These are phyloP conservation scores for Echites panduratus DNA, from an alignment of 257 asterid genomes.

Conservation along the genomic window DNA sequence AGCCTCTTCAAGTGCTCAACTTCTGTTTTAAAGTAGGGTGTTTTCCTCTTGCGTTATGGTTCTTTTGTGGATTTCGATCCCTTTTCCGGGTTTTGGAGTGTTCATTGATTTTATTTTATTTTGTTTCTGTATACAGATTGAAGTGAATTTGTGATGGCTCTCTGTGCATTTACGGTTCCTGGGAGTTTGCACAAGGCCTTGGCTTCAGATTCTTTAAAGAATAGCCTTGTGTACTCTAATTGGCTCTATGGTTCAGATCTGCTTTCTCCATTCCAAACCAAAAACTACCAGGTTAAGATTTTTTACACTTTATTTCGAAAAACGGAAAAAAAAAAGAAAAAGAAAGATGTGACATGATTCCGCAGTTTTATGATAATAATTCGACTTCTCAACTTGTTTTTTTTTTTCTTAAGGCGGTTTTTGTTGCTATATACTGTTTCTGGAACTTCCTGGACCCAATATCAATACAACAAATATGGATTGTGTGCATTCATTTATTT, in stretches of 20 bases:
- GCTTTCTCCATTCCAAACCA: slow-evolving; percentile 31
- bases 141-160: slow-evolving; percentile 40
- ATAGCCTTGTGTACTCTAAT: slow-evolving; percentile 26
- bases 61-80: not conserved
- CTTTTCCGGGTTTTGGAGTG: slow-evolving; percentile 12
- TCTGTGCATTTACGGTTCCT: slow-evolving; percentile 51
- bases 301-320: not conserved
- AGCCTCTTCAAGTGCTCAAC: not conserved
- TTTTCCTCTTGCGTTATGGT: not conserved
- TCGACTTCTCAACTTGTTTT: not conserved
- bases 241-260: slow-evolving; percentile 54
- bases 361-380: not conserved
- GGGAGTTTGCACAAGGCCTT: slow-evolving; percentile 43
- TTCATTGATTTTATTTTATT: not conserved
- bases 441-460: not conserved
- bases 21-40: not conserved
- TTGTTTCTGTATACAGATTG: not conserved
- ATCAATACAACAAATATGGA: not conserved
- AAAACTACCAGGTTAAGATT: slow-evolving; percentile 43
- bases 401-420: not conserved
- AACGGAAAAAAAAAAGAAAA: not conserved
- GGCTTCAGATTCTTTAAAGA: slow-evolving; percentile 37
- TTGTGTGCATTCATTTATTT: not conserved
- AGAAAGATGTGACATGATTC: not conserved
- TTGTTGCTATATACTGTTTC: not conserved